phyloP scores from a whole-genome alignment of 2,329 filamentous ascomycete species.

The Aspergillus vadensis region DNA sequence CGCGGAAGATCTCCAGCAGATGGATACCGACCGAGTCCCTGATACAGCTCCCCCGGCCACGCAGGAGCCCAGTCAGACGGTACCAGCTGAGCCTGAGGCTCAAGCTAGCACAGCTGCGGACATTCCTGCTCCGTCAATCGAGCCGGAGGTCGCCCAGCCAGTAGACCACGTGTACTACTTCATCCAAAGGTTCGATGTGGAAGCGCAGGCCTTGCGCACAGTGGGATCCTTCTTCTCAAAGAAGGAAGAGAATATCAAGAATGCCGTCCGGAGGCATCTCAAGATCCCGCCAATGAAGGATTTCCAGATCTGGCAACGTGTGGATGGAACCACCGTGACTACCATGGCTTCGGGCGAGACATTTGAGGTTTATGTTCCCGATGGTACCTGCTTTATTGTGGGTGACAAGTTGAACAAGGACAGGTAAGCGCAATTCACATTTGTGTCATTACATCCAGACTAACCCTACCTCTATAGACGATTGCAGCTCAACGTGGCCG shows the following conservation, averaged over 20 bases:
- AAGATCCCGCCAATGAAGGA: constrained; percentile 41
- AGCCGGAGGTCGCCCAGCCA: constrained; percentile 27
- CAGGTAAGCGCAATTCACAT: constrained; percentile 30
- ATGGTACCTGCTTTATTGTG: constrained; percentile 46
- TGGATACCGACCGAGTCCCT: constrained; percentile 19
- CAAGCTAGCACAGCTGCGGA: constrained; percentile 20
- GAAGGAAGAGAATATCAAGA: constrained; percentile 43
- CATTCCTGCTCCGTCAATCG: constrained; percentile 10
- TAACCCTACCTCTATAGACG: constrained; percentile 26
- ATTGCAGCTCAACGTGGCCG: constrained; percentile 34
- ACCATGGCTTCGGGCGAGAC: constrained; percentile 37
- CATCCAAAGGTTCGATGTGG: constrained; percentile 56
- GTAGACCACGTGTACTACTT: constrained; percentile 49
- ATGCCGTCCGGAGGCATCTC: constrained; percentile 43
- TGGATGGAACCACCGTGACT: constrained; percentile 39
- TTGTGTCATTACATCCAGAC: constrained; percentile 5
- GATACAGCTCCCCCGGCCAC: constrained; percentile 8
- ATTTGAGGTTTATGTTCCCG: constrained; percentile 38
- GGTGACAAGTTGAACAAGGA: constrained; percentile 43
- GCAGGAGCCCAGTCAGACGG: constrained; percentile 7
- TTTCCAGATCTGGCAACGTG: constrained; percentile 48
- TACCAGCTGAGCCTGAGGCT: constrained; percentile 17
- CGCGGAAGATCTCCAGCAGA: constrained; percentile 30
- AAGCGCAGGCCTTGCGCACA: constrained; percentile 46
- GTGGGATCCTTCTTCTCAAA: constrained; percentile 47